Evolutionary conservation across 306 rosid genomes (phyloP), one percentile per base, ranked within the genome.

Genomic region (Lithocarpus polystachyus): DNA sequence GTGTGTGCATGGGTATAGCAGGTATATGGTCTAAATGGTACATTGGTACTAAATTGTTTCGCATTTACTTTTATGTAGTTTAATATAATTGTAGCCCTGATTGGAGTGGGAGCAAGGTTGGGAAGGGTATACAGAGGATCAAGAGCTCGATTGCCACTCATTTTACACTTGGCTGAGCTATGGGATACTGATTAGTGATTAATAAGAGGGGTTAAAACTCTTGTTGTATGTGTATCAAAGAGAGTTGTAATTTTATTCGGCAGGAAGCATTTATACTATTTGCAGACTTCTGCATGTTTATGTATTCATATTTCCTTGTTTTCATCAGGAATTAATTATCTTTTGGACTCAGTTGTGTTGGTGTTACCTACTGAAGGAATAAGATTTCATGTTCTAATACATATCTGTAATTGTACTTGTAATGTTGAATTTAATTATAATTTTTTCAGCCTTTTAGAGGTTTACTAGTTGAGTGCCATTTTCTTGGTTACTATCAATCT

Each of bases 161-260:
- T 88, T 88, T 91, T 89, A 79, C 88, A 53, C 81, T 83, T 91
- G 97, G 92, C 94, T 85, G 97, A 86, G 97, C 93, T 82, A 59
- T 75, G 87, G 83, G 83, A 83, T 81, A 78, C 78, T 78, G 62
- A 64, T 77, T 87, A 73, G 78, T 62, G 70, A 86, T 73, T 82
- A 81, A 86, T 82, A 80, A 85, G 74, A 84, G 72, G 83, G 56
- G 64, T 82, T 65, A 29, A 76, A 75, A 73, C 84, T 82, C 79
- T 72, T 82, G 78, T 76, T 90, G 81, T 75, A 56, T 67, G 86
- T 78, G 80, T 62, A 74, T 75, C 86, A 80, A n/a, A 75, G 60
- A 71, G 87, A 82, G 55, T 65, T 68, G 81, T 68, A 59, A 71
- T 48, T 79, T 81, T 70, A 77, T 83, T 90, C 51, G 65, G 87